Base-by-base conservation (phyloP, 441 rosid species). In the Arabidopsis hybrid region DNA sequence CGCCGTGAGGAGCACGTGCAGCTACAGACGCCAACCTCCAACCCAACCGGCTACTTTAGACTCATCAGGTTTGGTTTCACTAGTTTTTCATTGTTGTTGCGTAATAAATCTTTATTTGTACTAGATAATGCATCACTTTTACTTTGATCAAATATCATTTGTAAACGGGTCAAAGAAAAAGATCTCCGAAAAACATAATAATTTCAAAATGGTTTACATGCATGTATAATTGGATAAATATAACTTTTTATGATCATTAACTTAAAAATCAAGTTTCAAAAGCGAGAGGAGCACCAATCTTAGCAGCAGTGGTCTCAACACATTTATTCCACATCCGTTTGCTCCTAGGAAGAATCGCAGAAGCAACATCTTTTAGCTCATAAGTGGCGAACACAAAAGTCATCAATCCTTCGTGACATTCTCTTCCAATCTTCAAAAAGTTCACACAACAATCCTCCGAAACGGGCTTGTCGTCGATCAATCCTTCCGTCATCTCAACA, bases 1-100 rank as follows among this genome's bases (percentile, higher is more conserved):
- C 75, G 88, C 62, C 79, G 80, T 35, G 80, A 69, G 51, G 60
- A 73, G 29, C 57, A 50, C 45, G 63, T 56, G 59, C 49, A 31
- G 46, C 14, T 50, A 10, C 49, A 72, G 35, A 61, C 14, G 61
- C 21, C 42, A 8, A 31, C 42, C 42, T 13, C 69, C 35, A 12
- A 31, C 32, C 46, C 29, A 13, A 46, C 66, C 59, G 40, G 50
- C 39, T 47, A 70, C 49, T 39, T 47, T 60, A 8, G 58, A 59
- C 62, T 62, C 75, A 40, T 39, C 75, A 72, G 75, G 75, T 72
- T 71, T 45, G 52, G 14, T 62, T 71, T 38, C 8, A 21, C 26
- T 21, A 35, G 35, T n/a, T 26, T 36, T 21, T 21, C 26, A 21
- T 21, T 21, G 26, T 21, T 21, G 26, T 21, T 21, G 26, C 26